Conservation (phyloP, 306 rosid genomes). For the Albizia julibrissin region DNA sequence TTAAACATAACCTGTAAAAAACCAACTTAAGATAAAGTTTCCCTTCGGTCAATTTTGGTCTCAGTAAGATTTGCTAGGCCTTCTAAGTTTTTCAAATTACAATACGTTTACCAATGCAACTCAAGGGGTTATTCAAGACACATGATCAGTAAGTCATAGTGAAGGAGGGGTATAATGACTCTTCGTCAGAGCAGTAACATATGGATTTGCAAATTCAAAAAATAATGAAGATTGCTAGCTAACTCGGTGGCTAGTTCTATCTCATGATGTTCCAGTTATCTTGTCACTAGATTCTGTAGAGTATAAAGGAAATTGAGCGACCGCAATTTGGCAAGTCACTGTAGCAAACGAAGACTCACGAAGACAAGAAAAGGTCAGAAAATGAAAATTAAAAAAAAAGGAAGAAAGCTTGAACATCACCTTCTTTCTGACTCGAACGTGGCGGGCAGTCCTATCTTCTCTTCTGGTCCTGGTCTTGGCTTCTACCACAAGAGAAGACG, state of each 20-base stretch:
- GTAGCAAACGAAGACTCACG: background rate
- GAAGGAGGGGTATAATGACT: background rate
- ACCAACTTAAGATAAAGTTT: background rate
- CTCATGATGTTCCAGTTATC: background rate
- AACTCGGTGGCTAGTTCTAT: no score
- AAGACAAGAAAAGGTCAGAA: background rate
- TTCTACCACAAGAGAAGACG: slow-evolving; percentile 46
- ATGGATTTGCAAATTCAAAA: background rate
- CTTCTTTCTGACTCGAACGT: slow-evolving; percentile 63
- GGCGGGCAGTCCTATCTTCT: slow-evolving; percentile 76
- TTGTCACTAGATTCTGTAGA: background rate
- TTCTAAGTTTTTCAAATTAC: background rate
- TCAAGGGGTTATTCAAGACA: background rate
- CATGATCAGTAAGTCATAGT: background rate
- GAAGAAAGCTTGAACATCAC: slow-evolving; percentile 10
- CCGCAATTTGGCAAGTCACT: background rate
- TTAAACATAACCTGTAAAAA: background rate
- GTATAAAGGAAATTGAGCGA: background rate
- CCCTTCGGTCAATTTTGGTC: background rate
- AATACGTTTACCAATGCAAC: background rate
- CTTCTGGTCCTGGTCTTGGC: slow-evolving; percentile 56
- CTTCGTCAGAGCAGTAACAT: background rate
- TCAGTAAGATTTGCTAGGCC: background rate
- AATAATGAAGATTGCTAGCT: background rate
- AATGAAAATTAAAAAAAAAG: background rate